Base-by-base conservation (phyloP, 495 filamentous ascomycete species). In the Aspergillus cavernicola region DNA sequence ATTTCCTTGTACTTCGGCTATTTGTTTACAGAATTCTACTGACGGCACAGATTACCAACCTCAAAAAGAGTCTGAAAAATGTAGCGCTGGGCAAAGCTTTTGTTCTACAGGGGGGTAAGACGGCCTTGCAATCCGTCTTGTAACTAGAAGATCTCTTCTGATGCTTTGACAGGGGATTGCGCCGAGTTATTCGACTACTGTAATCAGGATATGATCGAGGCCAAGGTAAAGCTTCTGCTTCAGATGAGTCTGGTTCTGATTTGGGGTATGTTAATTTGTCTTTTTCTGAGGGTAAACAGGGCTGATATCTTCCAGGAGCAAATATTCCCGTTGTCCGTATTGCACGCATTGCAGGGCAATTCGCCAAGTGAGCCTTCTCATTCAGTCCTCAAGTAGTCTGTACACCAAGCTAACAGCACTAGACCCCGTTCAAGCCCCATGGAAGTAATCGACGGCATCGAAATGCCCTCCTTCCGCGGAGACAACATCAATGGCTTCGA, bases 171-270 rank as follows among this genome's bases (percentile, higher is more conserved):
- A 80, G 77, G 91, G 47, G 93, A 98, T 71, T 98, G 93, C 63
- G 93, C 93, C 5, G 93, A 98, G 74, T 77, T 98, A 6, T 98
- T 98, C 62, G 89, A 92, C 70, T 98, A 98, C 78, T 98, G 93
- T 69, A 84, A 90, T 61, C 85, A 90, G 63, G 76, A 80, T 29
- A 87, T 87, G 59, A 96, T 98, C 58, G 89, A 97, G 65, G 85
- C 90, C 24, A 97, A 97, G 75, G 90, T 97, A 69, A 97, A 97
- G 70, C 82, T 97, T 10, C 78, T 97, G 12, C 78, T 97, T 32
- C 92, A 97, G 74, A 97, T 97, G 92, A 92, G 87, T 60, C 71
- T 97, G 56, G 88, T 97, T 13, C 77, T 97, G 47, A 87, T 95
- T 67, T 95, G 88, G 84, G 92, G 86, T 68, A 72, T 74, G 68